Evolutionary conservation across 1,284 basidiomycete genomes (phyloP).

Genomic region (Sporisorium reilianum): DNA sequence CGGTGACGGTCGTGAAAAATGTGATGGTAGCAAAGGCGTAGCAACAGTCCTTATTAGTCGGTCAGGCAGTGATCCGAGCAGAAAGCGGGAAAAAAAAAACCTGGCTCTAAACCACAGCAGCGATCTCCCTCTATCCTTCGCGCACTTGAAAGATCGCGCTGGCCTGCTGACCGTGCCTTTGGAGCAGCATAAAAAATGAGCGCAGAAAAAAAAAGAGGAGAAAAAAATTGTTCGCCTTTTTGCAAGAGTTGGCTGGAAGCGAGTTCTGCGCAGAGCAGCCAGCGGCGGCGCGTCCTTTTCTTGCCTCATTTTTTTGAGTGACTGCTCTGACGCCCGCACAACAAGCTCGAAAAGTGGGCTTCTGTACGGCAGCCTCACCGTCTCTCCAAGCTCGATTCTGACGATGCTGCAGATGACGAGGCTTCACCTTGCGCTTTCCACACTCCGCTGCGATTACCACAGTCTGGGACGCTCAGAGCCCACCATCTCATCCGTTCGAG

Average conservation of each 20-base stretch:
- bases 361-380: not conserved
- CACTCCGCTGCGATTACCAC: conserved; percentile 2
- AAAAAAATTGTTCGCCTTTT: conserved; percentile 10
- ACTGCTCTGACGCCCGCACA: not conserved
- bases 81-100: conserved; percentile 1
- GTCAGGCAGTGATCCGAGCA: conserved; percentile 5
- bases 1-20: conserved; percentile 11
- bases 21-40: conserved; percentile 14
- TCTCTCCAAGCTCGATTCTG: not conserved
- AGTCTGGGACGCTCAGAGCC: not conserved
- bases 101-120: not conserved
- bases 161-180: conserved; percentile 7
- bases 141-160: not conserved
- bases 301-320: not conserved
- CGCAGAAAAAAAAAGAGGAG: not conserved
- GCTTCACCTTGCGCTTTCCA: not conserved
- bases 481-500: not conserved
- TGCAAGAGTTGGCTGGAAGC: not conserved
- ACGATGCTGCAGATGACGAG: conserved; percentile 3
- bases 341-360: not conserved
- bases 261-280: no score
- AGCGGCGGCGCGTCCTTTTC: no score
- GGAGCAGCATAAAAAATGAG: not conserved
- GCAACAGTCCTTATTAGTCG: not conserved
- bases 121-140: no score